Conservation (phyloP, 495 filamentous ascomycete genomes). For the Melanomma pulvis-pyrius region DNA sequence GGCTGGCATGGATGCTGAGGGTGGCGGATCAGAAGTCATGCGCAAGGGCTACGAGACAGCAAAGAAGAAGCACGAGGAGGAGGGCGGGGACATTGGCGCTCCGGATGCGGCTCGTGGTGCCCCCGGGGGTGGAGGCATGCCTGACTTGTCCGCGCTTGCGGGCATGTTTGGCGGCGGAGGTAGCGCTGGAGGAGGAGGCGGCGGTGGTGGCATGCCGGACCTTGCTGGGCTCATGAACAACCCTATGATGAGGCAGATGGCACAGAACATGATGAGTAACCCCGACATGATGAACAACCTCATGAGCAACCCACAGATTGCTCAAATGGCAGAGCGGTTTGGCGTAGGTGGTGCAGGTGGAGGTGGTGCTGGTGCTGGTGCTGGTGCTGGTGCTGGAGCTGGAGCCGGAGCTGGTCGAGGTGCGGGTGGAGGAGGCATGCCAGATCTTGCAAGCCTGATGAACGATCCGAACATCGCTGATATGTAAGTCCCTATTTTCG, state of each 20-base stretch:
- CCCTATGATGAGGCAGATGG: constrained; percentile 96
- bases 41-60: constrained; percentile 93
- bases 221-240: constrained; percentile 86
- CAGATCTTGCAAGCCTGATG: constrained; percentile 80
- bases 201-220: constrained; percentile 83
- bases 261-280: constrained; percentile 95
- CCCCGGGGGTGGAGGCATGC: constrained; percentile 65
- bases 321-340: constrained; percentile 77
- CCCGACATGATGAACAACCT: constrained; percentile 84
- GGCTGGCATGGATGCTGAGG: constrained; percentile 90
- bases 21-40: constrained; percentile 88
- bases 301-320: constrained; percentile 89
- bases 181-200: constrained; percentile 56
- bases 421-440: constrained; percentile 72
- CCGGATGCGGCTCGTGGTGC: constrained; percentile 53
- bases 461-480: constrained; percentile 87
- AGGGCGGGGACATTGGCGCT: constrained; percentile 54
- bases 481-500: constrained; percentile 67
- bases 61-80: constrained; percentile 77
- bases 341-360: constrained; percentile 52
- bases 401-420: constrained; percentile 45
- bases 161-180: constrained; percentile 76
- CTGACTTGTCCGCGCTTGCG: constrained; percentile 69
- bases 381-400: constrained; percentile 55
- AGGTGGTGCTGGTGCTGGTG: constrained; percentile 51